phyloP scores from a whole-genome alignment of 2,329 filamentous ascomycete species.

The Karstenula rhodostoma region DNA sequence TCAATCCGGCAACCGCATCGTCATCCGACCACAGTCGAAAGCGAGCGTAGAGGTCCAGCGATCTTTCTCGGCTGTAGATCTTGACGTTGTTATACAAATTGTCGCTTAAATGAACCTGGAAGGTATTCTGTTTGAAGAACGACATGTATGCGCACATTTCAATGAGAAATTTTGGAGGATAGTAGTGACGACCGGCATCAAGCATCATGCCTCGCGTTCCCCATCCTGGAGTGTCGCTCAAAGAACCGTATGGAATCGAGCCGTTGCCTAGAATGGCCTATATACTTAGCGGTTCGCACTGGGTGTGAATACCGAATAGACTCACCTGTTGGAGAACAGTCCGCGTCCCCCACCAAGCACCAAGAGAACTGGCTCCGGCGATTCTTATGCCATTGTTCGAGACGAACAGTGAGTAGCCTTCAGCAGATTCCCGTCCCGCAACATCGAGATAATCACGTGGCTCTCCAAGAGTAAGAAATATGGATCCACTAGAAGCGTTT shows the following conservation, averaged over 20 bases:
- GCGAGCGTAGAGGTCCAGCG: constrained; percentile 61
- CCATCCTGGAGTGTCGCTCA: constrained; percentile 49
- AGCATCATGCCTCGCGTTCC: constrained; percentile 51
- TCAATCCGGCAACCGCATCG: constrained; percentile 58
- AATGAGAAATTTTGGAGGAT: constrained; percentile 46
- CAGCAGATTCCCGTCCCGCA: constrained; percentile 53
- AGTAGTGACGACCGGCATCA: constrained; percentile 50
- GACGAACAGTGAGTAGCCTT: constrained; percentile 56
- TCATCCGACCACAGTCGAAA: constrained; percentile 64
- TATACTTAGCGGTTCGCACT: neutral
- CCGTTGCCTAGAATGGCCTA: constrained; percentile 32
- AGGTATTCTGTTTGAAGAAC: constrained; percentile 55
- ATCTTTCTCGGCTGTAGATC: constrained; percentile 58
- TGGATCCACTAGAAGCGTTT: constrained; percentile 31
- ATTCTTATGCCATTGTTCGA: constrained; percentile 39
- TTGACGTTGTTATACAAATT: constrained; percentile 51
- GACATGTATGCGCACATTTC: constrained; percentile 50
- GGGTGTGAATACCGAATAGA: neutral
- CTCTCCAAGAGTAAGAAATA: constrained; percentile 52
- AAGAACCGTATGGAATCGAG: constrained; percentile 33
- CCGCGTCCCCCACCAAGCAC: constrained; percentile 54
- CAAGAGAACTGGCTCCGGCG: constrained; percentile 49
- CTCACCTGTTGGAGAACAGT: constrained; percentile 48
- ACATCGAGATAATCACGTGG: constrained; percentile 50
- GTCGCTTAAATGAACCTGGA: constrained; percentile 56